Conservation (phyloP, 495 filamentous ascomycete genomes). For the Hyaloscypha bicolor region DNA sequence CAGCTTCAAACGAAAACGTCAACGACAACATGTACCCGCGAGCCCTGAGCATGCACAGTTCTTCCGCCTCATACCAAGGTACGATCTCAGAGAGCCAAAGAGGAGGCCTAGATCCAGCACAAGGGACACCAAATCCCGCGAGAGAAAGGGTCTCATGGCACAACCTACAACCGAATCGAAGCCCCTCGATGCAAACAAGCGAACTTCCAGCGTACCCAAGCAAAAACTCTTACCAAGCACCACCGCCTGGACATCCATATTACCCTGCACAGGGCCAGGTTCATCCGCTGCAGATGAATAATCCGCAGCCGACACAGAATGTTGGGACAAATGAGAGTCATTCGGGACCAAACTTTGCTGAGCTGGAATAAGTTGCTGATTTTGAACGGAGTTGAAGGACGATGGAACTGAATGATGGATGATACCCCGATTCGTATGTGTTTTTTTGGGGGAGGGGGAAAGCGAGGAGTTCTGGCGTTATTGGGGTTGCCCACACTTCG, state of each 20-base stretch:
- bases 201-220: neutral
- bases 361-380: neutral
- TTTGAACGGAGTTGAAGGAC: neutral
- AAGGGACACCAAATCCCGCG: neutral
- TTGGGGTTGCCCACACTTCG: neutral
- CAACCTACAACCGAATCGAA: constrained; percentile 3
- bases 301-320: neutral
- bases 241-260: neutral
- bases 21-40: constrained; percentile 13
- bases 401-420: neutral
- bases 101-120: neutral
- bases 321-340: neutral
- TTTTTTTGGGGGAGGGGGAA: neutral
- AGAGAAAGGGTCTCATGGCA: constrained; percentile 24
- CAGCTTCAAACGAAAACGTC: neutral
- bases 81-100: constrained; percentile 2
- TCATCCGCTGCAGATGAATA: neutral
- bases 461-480: neutral
- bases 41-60: constrained; percentile 20
- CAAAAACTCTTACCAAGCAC: neutral
- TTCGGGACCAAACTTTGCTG: neutral
- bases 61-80: neutral
- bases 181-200: neutral
- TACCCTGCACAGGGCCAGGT: neutral
- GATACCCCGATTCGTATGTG: neutral